phyloP scores from a whole-genome alignment of 768 basidiomycete species.

The Grammothele lineata region DNA sequence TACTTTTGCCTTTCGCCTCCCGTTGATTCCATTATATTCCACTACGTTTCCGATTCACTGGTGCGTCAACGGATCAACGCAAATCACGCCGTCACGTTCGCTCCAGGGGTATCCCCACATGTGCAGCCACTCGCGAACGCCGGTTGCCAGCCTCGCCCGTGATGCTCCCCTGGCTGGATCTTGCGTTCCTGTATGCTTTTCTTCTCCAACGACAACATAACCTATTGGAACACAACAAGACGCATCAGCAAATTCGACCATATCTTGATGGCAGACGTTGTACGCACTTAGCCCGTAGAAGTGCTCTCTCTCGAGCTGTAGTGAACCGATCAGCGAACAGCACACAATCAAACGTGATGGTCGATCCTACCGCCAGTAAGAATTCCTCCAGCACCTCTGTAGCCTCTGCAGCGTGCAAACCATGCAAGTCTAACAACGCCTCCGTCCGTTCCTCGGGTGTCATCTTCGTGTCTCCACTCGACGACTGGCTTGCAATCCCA shows the following conservation, averaged over 20 bases:
- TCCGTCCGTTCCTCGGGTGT: slow-evolving; percentile 90
- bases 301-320: slow-evolving; percentile 79
- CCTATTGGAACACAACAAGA: slow-evolving; percentile 36
- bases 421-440: slow-evolving; percentile 84
- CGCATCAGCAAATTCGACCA: too few species aligned
- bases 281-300: slow-evolving; percentile 78
- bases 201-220: slow-evolving; percentile 90
- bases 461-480: slow-evolving; percentile 48
- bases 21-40: too few species aligned
- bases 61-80: slow-evolving; percentile 83
- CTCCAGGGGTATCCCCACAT: slow-evolving; percentile 96
- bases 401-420: slow-evolving; percentile 90
- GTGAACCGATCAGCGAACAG: not conserved
- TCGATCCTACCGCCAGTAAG: slow-evolving; percentile 73
- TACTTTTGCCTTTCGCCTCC: not conserved
- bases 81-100: slow-evolving; percentile 87
- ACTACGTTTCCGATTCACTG: slow-evolving; percentile 12
- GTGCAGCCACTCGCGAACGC: slow-evolving; percentile 87
- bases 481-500: slow-evolving; percentile 69
- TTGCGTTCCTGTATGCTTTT: slow-evolving; percentile 94
- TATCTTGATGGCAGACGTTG: not conserved
- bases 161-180: slow-evolving; percentile 79
- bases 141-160: slow-evolving; percentile 76
- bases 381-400: slow-evolving; percentile 89
- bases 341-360: not conserved